Conservation (phyloP, 257 asterid species). For the Ehretia macrophylla region DNA sequence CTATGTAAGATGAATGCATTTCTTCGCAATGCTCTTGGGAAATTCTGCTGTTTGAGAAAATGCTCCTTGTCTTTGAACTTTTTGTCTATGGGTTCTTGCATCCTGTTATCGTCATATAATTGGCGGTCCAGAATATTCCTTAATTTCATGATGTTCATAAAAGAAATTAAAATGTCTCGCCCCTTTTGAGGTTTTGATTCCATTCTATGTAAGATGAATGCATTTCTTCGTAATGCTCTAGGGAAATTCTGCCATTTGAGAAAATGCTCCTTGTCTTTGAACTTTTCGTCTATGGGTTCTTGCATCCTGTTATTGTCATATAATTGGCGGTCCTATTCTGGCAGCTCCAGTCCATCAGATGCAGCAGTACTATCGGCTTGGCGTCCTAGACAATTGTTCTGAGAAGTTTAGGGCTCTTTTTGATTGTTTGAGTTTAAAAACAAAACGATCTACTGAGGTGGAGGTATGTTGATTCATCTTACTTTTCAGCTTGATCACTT, state of each 20-base stretch:
- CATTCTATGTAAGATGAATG: no score
- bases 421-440: slow-evolving; percentile 81
- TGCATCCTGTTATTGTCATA: not conserved
- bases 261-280: not conserved
- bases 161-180: no score
- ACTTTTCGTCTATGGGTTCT: no score
- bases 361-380: slow-evolving; percentile 88
- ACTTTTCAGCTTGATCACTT: not conserved
- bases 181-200: not conserved
- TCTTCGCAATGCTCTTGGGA: no score
- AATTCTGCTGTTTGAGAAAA: no score
- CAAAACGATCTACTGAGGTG: slow-evolving; percentile 58
- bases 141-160: no score
- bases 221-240: no score
- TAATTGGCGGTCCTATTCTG: slow-evolving; percentile 10
- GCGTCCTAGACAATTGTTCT: slow-evolving; percentile 67
- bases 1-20: no score
- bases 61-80: not conserved
- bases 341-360: slow-evolving; percentile 94
- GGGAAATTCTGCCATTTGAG: no score
- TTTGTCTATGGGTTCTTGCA: no score
- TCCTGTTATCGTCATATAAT: not conserved
- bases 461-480: slow-evolving; percentile 45
- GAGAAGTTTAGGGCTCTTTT: slow-evolving; percentile 59
- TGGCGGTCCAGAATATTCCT: no score